Evolutionary conservation across 2,329 filamentous ascomycete genomes (phyloP).

Genomic region (Zymoseptoria passerinii): DNA sequence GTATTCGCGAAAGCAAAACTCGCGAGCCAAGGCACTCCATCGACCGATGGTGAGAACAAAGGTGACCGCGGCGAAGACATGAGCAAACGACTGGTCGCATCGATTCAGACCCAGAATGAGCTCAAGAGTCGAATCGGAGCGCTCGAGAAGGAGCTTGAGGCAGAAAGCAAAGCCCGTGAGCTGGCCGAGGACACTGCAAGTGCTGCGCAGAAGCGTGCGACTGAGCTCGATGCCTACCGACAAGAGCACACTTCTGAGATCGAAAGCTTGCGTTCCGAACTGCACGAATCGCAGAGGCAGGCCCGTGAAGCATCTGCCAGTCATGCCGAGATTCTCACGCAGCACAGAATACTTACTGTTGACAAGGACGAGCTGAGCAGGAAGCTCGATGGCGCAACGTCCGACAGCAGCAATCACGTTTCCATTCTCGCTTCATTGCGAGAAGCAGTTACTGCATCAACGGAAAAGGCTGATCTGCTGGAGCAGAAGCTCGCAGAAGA

Average conservation of each 20-base stretch:
- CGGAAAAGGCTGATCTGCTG: constrained; percentile 65
- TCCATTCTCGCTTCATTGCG: constrained; percentile 66
- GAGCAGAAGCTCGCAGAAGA: constrained; percentile 82
- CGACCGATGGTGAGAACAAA: constrained; percentile 42
- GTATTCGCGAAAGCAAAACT: constrained; percentile 91
- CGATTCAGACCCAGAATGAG: constrained; percentile 69
- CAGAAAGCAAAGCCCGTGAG: constrained; percentile 71
- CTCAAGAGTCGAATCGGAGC: constrained; percentile 69
- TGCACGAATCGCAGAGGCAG: constrained; percentile 70
- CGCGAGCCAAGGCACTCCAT: constrained; percentile 59
- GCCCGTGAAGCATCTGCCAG: constrained; percentile 74
- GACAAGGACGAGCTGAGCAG: constrained; percentile 71
- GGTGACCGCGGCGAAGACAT: constrained; percentile 67
- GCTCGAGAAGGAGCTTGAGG: constrained; percentile 61
- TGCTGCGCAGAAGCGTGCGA: constrained; percentile 72
- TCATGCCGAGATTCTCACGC: constrained; percentile 65
- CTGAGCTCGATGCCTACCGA: constrained; percentile 74
- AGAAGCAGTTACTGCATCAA: constrained; percentile 68
- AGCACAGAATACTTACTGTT: constrained; percentile 67
- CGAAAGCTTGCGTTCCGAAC: constrained; percentile 74
- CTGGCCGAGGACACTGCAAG: constrained; percentile 81
- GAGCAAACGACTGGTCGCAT: constrained; percentile 71
- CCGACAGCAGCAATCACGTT: constrained; percentile 60
- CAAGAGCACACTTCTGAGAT: constrained; percentile 78
- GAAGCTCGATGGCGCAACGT: constrained; percentile 59